Conservation (phyloP, 441 rosid species). For the Euphorbia schlechtendalii region DNA sequence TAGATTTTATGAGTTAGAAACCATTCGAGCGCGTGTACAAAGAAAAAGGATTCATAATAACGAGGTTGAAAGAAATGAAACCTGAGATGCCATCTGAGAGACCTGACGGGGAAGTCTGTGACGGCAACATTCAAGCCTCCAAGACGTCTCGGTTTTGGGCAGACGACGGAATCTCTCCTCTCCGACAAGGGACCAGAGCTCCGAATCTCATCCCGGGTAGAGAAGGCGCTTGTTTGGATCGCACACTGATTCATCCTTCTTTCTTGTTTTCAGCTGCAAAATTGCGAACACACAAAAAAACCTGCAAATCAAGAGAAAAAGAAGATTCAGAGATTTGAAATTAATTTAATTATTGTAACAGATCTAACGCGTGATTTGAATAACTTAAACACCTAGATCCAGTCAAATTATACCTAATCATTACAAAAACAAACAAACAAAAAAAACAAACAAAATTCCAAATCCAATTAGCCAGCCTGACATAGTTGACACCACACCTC, state of each 20-base stretch:
- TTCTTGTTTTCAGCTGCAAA: too few species aligned
- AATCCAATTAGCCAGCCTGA: not conserved
- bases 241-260: too few species aligned
- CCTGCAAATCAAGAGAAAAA: not conserved
- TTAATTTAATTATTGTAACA: not conserved
- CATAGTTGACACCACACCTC: not conserved
- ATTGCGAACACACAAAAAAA: not conserved
- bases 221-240: slow-evolving; percentile 47
- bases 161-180: slow-evolving; percentile 47
- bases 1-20: not conserved
- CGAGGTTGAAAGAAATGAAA: slow-evolving; percentile 8
- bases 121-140: slow-evolving; percentile 30
- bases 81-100: slow-evolving; percentile 67
- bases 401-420: slow-evolving; percentile 4
- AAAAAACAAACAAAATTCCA: not conserved
- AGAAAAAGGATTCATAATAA: not conserved
- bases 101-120: slow-evolving; percentile 45
- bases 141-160: slow-evolving; percentile 80
- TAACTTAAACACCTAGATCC: not conserved
- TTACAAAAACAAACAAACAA: too few species aligned
- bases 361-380: slow-evolving; percentile 11
- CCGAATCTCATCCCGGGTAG: slow-evolving; percentile 50
- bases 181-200: slow-evolving; percentile 29
- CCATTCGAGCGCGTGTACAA: not conserved
- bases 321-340: too few species aligned